These are phyloP conservation scores for Fusarium pilosicola DNA, from an alignment of 2,329 filamentous ascomycete species.

Conservation along the genomic window DNA sequence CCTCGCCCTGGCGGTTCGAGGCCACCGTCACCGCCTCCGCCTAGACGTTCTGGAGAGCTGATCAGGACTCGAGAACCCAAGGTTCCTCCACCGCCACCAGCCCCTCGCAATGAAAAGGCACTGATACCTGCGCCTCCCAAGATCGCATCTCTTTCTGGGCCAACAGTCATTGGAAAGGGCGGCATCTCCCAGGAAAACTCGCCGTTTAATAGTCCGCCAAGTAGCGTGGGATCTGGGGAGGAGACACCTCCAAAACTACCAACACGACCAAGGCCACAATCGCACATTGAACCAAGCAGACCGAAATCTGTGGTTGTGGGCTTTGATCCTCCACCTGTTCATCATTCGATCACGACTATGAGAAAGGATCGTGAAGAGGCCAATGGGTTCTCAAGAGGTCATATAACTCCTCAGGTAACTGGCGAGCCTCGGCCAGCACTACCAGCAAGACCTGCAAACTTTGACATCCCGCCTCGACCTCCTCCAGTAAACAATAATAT, in stretches of 20 bases:
- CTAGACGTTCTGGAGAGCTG: slow-evolving; percentile 69
- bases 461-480: slow-evolving; percentile 37
- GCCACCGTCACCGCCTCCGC: slow-evolving; percentile 72
- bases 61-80: slow-evolving; percentile 60
- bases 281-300: slow-evolving; percentile 37
- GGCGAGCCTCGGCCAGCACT: slow-evolving; percentile 59
- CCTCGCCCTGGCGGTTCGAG: slow-evolving; percentile 59
- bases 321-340: slow-evolving; percentile 65
- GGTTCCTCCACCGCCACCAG: slow-evolving; percentile 71
- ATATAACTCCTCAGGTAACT: slow-evolving; percentile 53
- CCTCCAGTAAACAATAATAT: slow-evolving; percentile 25
- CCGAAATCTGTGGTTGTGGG: slow-evolving; percentile 35
- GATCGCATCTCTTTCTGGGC: slow-evolving; percentile 19
- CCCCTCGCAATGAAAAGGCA: slow-evolving; percentile 81
- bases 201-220: slow-evolving; percentile 88
- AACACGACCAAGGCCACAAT: slow-evolving; percentile 60
- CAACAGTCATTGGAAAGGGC: slow-evolving; percentile 23
- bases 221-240: slow-evolving; percentile 70
- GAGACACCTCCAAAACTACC: slow-evolving; percentile 62
- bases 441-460: slow-evolving; percentile 58
- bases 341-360: slow-evolving; percentile 58
- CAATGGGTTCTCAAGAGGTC: slow-evolving; percentile 52
- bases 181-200: slow-evolving; percentile 63
- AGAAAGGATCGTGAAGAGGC: slow-evolving; percentile 58
- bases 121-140: slow-evolving; percentile 47